Evolutionary conservation across 164 flowering plant genomes (phyloP).

Genomic region (Vitis rotundifolia): DNA sequence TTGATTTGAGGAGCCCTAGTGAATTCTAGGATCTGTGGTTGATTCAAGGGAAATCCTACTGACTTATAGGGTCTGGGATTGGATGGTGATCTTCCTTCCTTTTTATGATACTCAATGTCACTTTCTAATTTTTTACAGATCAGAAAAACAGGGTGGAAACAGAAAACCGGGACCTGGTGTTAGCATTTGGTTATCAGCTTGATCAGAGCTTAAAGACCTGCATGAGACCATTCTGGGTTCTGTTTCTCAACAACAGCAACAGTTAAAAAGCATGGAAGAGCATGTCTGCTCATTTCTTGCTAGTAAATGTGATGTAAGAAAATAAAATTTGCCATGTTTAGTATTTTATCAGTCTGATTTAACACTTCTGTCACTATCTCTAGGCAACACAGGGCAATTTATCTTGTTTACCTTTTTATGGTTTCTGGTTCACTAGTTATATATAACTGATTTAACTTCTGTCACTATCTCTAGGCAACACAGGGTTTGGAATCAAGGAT

Average conservation of each 20-base stretch:
- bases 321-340: neutral
- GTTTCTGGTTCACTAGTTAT: neutral
- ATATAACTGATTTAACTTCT: constrained; percentile 5
- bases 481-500: constrained; percentile 57
- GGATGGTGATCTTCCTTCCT: too few relatives aligned
- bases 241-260: constrained; percentile 76
- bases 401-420: too few relatives aligned
- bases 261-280: constrained; percentile 72
- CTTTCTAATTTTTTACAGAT: constrained; percentile 39
- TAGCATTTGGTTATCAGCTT: constrained; percentile 70
- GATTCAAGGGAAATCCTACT: neutral
- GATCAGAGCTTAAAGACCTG: constrained; percentile 60
- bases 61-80: neutral
- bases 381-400: constrained; percentile 34
- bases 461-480: constrained; percentile 46
- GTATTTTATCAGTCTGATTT: constrained; percentile 5
- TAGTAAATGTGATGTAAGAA: constrained; percentile 72
- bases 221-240: constrained; percentile 60
- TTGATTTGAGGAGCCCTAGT: too few relatives aligned
- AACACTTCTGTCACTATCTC: neutral
- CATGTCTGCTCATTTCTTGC: constrained; percentile 58
- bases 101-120: neutral
- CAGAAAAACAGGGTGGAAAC: constrained; percentile 59
- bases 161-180: constrained; percentile 59
- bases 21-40: too few relatives aligned